Conservation (phyloP, 495 filamentous ascomycete species). For the Aspergillus conjunctus region DNA sequence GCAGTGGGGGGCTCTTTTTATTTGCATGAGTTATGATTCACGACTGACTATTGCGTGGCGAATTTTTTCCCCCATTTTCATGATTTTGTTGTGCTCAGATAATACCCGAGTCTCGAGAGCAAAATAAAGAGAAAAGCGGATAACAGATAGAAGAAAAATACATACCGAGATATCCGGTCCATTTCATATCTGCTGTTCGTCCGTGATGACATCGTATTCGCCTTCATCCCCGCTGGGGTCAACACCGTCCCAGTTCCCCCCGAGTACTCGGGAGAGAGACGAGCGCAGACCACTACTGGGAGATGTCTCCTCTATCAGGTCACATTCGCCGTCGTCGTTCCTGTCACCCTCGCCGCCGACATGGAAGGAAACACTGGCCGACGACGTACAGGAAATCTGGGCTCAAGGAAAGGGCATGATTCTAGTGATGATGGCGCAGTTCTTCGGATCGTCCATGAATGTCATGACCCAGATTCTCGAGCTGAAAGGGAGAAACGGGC, state of each 20-base stretch:
- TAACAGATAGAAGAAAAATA: not conserved
- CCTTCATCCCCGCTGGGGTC: not conserved
- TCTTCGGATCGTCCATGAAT: slow-evolving; percentile 91
- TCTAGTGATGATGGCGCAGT: slow-evolving; percentile 72
- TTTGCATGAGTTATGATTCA: not conserved
- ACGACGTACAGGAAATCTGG: slow-evolving; percentile 38
- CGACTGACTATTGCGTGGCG: not conserved
- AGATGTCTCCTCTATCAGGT: not conserved
- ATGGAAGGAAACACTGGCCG: slow-evolving; percentile 15
- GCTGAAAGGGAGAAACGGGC: slow-evolving; percentile 61
- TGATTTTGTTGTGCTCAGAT: not conserved
- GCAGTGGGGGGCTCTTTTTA: not conserved
- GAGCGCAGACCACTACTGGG: not conserved
- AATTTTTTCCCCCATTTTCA: not conserved
- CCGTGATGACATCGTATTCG: slow-evolving; percentile 1
- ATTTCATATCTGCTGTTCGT: not conserved
- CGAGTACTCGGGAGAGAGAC: not conserved
- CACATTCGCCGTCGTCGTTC: not conserved
- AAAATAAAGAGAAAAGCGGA: not conserved
- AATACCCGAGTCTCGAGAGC: not conserved
- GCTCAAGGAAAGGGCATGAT: slow-evolving; percentile 70
- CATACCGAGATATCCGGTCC: not conserved
- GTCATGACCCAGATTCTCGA: slow-evolving; percentile 78
- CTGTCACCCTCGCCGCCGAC: slow-evolving; percentile 7
- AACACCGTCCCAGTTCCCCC: not conserved